Evolutionary conservation across 768 basidiomycete species (phyloP).

Genomic region (Mrakia hoshinonis): DNA sequence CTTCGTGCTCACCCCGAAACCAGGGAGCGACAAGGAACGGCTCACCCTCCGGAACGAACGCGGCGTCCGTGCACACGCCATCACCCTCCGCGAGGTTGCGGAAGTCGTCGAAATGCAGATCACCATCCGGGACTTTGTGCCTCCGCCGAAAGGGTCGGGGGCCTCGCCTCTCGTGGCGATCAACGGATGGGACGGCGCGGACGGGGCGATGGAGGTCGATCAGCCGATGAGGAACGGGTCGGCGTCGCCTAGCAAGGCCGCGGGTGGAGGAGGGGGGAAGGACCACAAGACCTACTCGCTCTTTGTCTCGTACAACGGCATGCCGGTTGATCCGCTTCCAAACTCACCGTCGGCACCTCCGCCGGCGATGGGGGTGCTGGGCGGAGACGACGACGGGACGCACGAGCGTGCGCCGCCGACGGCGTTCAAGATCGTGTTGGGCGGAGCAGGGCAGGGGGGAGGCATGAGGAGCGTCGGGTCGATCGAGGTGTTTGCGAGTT

Average conservation of each 20-base stretch:
- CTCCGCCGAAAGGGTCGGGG: background rate
- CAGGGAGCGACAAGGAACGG: background rate
- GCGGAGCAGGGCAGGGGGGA: background rate
- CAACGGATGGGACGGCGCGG: background rate
- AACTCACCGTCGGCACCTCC: background rate
- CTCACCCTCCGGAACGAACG: slow-evolving; percentile 2
- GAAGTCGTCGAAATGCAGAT: background rate
- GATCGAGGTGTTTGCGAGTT: background rate
- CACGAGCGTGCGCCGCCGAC: background rate
- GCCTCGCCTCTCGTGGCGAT: background rate
- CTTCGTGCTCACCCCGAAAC: background rate
- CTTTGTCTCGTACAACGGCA: background rate
- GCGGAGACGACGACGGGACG: background rate
- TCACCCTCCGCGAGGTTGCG: background rate
- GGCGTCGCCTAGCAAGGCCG: background rate
- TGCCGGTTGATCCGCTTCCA: background rate
- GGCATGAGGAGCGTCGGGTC: background rate
- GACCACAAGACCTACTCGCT: background rate
- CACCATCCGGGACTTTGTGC: background rate
- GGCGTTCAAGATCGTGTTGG: background rate
- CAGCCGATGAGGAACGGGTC: background rate
- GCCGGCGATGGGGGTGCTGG: no score
- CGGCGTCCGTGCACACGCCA: slow-evolving; percentile 1
- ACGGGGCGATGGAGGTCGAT: background rate
- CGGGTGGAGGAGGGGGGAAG: background rate